Conservation (phyloP, 495 filamentous ascomycete genomes). For the Tuber aestivum region DNA sequence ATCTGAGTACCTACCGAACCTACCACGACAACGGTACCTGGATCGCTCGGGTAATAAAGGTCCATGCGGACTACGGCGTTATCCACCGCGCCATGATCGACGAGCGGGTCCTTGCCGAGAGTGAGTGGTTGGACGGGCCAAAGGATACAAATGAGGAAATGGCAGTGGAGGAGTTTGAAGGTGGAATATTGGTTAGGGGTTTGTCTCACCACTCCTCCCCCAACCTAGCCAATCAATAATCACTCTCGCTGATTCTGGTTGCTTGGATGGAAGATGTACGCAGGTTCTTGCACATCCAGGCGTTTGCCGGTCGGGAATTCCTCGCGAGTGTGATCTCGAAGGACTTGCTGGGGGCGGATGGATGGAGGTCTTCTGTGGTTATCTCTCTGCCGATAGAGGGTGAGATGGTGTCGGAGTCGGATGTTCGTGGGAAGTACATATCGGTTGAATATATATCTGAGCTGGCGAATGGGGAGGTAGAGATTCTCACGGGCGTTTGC, state of each 20-base stretch:
- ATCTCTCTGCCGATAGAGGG: conserved; percentile 31
- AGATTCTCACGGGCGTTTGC: conserved; percentile 31
- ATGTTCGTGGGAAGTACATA: conserved; percentile 35
- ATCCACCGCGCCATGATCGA: conserved; percentile 19
- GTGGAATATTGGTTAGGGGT: conserved; percentile 31
- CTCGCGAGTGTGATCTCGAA: conserved; percentile 32
- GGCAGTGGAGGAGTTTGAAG: conserved; percentile 28
- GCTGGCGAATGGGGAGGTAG: conserved; percentile 29
- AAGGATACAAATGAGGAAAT: conserved; percentile 30
- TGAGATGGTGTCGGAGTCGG: conserved; percentile 19
- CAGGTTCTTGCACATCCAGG: conserved; percentile 39
- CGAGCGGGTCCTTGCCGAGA: conserved; percentile 32
- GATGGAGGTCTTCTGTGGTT: conserved; percentile 29
- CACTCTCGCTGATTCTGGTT: background rate
- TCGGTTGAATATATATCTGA: conserved; percentile 35
- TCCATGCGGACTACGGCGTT: conserved; percentile 29
- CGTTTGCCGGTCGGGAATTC: conserved; percentile 40
- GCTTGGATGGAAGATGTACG: conserved; percentile 26
- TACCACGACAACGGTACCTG: conserved; percentile 34
- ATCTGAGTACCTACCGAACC: conserved; percentile 32
- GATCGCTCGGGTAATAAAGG: conserved; percentile 28
- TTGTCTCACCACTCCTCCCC: conserved; percentile 1
- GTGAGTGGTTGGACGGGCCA: conserved; percentile 21
- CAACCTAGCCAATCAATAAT: background rate
- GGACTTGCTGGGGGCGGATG: conserved; percentile 23